Evolutionary conservation across 2,329 filamentous ascomycete genomes (phyloP).

Genomic region (Trichoderma hamatum): DNA sequence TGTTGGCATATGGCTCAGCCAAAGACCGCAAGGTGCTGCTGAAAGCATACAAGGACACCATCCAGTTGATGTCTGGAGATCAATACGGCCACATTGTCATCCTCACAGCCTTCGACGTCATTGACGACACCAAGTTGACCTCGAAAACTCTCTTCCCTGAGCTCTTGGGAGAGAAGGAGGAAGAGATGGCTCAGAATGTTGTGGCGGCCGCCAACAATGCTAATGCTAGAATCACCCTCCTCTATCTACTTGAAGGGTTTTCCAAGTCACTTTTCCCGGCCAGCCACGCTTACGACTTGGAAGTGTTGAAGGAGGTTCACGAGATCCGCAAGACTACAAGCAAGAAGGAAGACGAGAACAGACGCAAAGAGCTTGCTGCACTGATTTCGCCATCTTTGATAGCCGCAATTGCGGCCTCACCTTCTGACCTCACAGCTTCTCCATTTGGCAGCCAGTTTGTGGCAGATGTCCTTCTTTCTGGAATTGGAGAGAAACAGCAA

Average conservation of each 20-base stretch:
- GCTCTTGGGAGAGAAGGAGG: constrained; percentile 72
- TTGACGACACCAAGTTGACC: constrained; percentile 91
- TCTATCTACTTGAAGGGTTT: constrained; percentile 79
- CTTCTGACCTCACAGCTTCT: constrained; percentile 69
- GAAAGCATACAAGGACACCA: constrained; percentile 86
- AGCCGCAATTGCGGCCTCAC: constrained; percentile 68
- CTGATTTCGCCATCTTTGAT: constrained; percentile 76
- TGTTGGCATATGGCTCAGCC: constrained; percentile 80
- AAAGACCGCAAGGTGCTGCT: constrained; percentile 92
- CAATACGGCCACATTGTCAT: constrained; percentile 77
- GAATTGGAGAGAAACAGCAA: constrained; percentile 72
- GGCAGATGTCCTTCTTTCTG: constrained; percentile 76
- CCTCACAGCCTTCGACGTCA: constrained; percentile 83
- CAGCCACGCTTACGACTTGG: constrained; percentile 66
- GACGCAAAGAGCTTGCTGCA: constrained; percentile 75
- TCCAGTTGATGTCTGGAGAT: constrained; percentile 83
- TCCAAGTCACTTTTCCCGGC: constrained; percentile 63
- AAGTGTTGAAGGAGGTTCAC: constrained; percentile 75
- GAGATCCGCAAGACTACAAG: constrained; percentile 80
- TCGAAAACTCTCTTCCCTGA: constrained; percentile 86
- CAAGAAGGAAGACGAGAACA: constrained; percentile 82
- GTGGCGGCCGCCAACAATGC: constrained; percentile 66
- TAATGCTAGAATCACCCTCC: constrained; percentile 66
- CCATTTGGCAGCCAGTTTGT: constrained; percentile 88
- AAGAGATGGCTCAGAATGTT: constrained; percentile 65